Percentiles rank a stretch among this genome's conserved stretches.
Conservation (phyloP, 2,329 filamentous ascomycete genomes). For the Eutypella sp. region DNA sequence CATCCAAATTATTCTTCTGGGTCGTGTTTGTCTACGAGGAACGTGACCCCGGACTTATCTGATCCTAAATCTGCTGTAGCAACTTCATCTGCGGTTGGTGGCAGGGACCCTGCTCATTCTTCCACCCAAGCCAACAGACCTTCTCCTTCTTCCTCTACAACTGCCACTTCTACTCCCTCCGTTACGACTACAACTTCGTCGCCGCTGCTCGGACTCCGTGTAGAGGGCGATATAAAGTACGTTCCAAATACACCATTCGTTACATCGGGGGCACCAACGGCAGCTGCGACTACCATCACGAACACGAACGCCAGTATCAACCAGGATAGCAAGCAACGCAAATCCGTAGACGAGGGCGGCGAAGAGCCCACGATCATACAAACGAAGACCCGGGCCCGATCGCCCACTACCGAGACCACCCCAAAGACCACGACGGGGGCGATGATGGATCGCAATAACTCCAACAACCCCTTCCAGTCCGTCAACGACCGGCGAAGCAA, state of each 20-base stretch:
- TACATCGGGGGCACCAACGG: no score
- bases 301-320: no score
- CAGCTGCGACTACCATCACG: background rate
- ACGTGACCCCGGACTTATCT: conserved; percentile 19
- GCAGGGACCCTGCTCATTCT: background rate
- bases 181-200: conserved; percentile 16
- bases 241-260: conserved; percentile 13
- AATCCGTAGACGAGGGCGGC: background rate
- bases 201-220: conserved; percentile 17
- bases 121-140: background rate
- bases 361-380: background rate
- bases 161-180: conserved; percentile 2
- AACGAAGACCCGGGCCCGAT: conserved; percentile 11
- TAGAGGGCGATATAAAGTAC: conserved; percentile 15
- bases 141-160: background rate
- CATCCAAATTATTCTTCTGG: conserved; percentile 24
- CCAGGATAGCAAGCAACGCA: no score
- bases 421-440: background rate
- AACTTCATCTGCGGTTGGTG: background rate
- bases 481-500: conserved; percentile 23
- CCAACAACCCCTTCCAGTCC: conserved; percentile 23
- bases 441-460: background rate
- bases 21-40: conserved; percentile 22
- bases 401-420: background rate
- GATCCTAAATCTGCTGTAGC: background rate